Conservation (phyloP, 1,284 basidiomycete genomes). For the Apiotrichum laibachii region DNA sequence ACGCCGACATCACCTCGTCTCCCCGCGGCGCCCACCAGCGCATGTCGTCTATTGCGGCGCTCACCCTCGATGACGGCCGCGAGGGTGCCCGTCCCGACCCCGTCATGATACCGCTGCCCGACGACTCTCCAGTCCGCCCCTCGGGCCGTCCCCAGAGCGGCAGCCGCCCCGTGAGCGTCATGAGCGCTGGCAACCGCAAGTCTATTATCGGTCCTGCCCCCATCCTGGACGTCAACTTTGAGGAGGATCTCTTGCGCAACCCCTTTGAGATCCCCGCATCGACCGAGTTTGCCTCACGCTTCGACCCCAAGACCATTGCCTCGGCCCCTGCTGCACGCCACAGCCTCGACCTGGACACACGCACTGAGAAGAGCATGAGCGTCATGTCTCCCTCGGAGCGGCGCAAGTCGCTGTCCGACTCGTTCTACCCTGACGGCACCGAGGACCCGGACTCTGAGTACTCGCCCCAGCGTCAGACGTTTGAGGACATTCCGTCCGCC, state of each 20-base stretch:
- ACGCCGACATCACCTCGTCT: not conserved
- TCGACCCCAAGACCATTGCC: conserved; percentile 39
- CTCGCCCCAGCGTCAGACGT: not conserved
- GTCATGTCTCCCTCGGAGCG: not conserved
- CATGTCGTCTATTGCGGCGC: not conserved
- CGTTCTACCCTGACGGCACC: not conserved
- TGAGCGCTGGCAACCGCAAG: not conserved
- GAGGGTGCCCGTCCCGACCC: conserved; percentile 5
- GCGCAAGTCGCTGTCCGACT: conserved; percentile 3
- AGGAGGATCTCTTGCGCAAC: conserved; percentile 29
- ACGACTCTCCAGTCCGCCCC: conserved; percentile 3
- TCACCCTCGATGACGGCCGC: not conserved
- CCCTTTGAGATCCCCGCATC: conserved; percentile 47
- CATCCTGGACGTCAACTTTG: conserved; percentile 9
- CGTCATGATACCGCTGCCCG: conserved; percentile 32
- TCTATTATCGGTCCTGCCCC: conserved; percentile 7
- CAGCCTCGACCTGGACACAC: not conserved
- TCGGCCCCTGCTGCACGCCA: conserved; percentile 8
- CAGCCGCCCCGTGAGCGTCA: not conserved
- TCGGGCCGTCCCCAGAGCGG: not conserved
- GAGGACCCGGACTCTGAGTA: not conserved
- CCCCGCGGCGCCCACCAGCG: conserved; percentile 1
- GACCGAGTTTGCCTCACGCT: conserved; percentile 35
- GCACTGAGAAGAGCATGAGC: not conserved
- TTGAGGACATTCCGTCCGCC: conserved; percentile 36